Base-by-base conservation (phyloP, 1,284 basidiomycete species). In the Apiotrichum laibachii region DNA sequence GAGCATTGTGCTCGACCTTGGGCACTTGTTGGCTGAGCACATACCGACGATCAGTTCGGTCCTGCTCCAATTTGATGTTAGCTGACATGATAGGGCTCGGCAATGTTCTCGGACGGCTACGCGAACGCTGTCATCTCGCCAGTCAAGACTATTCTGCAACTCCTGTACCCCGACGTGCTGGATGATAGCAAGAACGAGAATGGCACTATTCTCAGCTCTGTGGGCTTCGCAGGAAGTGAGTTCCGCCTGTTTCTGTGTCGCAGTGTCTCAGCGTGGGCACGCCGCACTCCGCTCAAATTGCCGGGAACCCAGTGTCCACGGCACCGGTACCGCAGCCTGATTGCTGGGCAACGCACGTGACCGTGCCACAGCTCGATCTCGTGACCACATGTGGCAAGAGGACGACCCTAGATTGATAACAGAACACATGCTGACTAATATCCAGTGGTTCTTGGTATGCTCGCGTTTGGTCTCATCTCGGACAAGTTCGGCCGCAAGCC, bases 401-500 rank as follows among this genome's bases (percentile, higher is more conserved):
- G 34, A 35, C 13, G 13, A 35, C 34, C 34, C 34, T 35, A 35
- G 34, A 35, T 35, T 35, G 34, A 35, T 35, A 35, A 13, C 34
- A n/a, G 34, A 35, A 13, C 7, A 13, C 34, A 13, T 35, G 7
- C 7, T 35, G 8, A 22, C 55, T 51, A 44, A 57, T 55, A n/a
- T 11, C 9, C 60, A 62, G 60, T 61, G 59, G 55, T 61, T 13
- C 15, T 61, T 37, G 60, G 60, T 1, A 44, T 46, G 50, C n/a
- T 61, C 22, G 4, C 26, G 13, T 82, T 82, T 55, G 81, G 81
- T 26, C 89, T 85, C 72, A 79, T 92, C 59, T 89, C 88, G 10
- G 93, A 96, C 75, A 89, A 88, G 72, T 68, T 93, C 57, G 92
- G 92, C 10, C 85, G 93, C 50, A 94, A 95, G 71, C 87, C 43